Percentiles rank a stretch among this genome's conserved stretches.
Evolutionary conservation across 2,329 filamentous ascomycete genomes (phyloP).

Genomic region (Incumbomyces delicatus): DNA sequence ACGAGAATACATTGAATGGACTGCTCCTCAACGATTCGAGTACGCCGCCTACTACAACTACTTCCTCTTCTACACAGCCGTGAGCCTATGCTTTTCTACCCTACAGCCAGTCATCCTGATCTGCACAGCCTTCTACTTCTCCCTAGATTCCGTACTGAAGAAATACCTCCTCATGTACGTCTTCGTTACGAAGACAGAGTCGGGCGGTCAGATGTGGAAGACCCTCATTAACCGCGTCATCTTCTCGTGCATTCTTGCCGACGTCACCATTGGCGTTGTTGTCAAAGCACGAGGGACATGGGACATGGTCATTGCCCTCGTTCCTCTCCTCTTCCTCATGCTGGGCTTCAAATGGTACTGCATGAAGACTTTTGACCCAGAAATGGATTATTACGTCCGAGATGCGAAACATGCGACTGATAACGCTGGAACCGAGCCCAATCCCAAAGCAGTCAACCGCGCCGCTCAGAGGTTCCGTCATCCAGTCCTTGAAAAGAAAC

Average conservation of each 20-base stretch:
- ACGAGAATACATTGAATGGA: constrained; percentile 81
- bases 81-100: constrained; percentile 72
- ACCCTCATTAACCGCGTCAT: constrained; percentile 87
- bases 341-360: constrained; percentile 83
- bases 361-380: constrained; percentile 61
- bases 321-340: constrained; percentile 69
- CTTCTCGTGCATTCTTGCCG: constrained; percentile 68
- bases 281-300: constrained; percentile 60
- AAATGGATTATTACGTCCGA: constrained; percentile 71
- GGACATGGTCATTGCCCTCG: constrained; percentile 56
- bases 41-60: constrained; percentile 98
- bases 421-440: constrained; percentile 20
- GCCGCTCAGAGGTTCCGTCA: constrained; percentile 74
- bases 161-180: constrained; percentile 93
- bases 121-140: constrained; percentile 81
- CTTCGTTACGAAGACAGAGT: constrained; percentile 94
- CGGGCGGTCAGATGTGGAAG: constrained; percentile 86
- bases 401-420: constrained; percentile 37
- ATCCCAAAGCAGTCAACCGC: constrained; percentile 45
- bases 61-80: constrained; percentile 87
- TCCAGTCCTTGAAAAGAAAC: constrained; percentile 75
- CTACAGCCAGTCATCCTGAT: constrained; percentile 81
- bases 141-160: constrained; percentile 77
- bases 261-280: constrained; percentile 67
- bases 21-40: constrained; percentile 84